These are phyloP conservation scores for Rhizopogon salebrosus DNA, from an alignment of 768 basidiomycete species.

Conservation along the genomic window DNA sequence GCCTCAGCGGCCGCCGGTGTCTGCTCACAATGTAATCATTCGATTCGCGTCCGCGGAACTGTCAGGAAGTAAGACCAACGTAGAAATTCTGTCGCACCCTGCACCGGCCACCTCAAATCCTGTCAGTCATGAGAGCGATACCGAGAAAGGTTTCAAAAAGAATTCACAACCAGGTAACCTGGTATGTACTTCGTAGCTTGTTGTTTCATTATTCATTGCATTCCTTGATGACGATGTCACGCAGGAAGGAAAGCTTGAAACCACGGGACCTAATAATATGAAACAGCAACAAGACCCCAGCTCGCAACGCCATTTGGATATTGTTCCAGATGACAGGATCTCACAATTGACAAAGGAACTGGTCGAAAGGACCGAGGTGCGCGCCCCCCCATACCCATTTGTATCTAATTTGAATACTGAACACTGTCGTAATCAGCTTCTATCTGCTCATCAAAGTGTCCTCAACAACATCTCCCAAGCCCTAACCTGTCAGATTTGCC, in stretches of 20 bases:
- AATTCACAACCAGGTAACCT: no score
- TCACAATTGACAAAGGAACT: slow-evolving; percentile 41
- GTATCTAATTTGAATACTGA: background rate
- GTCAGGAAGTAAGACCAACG: background rate
- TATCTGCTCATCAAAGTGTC: slow-evolving; percentile 48
- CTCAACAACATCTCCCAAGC: slow-evolving; percentile 55
- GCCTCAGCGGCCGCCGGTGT: slow-evolving; percentile 12
- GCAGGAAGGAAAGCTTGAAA: background rate
- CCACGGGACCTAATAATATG: background rate
- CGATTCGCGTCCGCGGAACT: slow-evolving; percentile 16
- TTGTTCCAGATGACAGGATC: slow-evolving; percentile 19
- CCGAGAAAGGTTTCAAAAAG: background rate
- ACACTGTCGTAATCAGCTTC: slow-evolving; percentile 32
- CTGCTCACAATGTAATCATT: slow-evolving; percentile 20
- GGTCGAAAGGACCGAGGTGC: slow-evolving; percentile 33
- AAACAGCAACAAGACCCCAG: background rate
- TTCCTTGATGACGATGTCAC: background rate
- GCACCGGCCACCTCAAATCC: background rate
- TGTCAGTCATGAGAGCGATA: background rate
- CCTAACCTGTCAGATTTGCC: slow-evolving; percentile 73
- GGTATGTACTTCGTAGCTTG: background rate
- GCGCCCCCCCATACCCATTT: slow-evolving; percentile 7
- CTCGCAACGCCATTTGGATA: background rate
- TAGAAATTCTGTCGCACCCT: background rate
- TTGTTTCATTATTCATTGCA: background rate